Evolutionary conservation across 164 flowering plant species (phyloP).

Genomic region (Magnolia sinica): DNA sequence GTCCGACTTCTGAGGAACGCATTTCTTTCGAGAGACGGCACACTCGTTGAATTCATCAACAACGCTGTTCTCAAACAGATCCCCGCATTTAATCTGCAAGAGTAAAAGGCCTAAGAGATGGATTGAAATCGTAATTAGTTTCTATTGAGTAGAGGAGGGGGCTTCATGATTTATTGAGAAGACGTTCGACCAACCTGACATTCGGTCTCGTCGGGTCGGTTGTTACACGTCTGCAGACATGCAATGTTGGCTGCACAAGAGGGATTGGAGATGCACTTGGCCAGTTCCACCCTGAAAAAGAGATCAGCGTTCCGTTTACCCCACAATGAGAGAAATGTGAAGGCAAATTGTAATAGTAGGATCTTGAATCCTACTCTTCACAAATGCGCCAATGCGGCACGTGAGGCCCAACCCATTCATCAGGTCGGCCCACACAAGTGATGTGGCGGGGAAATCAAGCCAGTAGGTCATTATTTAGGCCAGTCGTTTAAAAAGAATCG

Average conservation of each 20-base stretch:
- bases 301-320: conserved; percentile 3
- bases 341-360: background rate
- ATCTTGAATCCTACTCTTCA: background rate
- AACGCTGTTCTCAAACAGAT: conserved; percentile 79
- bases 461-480: background rate
- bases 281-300: conserved; percentile 71
- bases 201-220: conserved; percentile 91
- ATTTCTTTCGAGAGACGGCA: conserved; percentile 95
- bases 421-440: background rate
- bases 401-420: background rate
- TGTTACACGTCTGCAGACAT: conserved; percentile 93
- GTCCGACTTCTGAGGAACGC: conserved; percentile 88
- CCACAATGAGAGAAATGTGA: background rate
- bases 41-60: conserved; percentile 95
- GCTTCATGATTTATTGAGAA: background rate
- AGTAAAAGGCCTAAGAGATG: conserved; percentile 10
- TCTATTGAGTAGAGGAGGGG: background rate
- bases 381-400: background rate
- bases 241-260: conserved; percentile 96
- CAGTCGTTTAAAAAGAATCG: too few relatives aligned
- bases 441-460: background rate
- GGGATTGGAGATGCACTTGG: conserved; percentile 85
- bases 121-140: conserved; percentile 18
- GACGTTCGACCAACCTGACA: conserved; percentile 66
- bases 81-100: conserved; percentile 90